Conservation (phyloP, 805 yeast genomes). For the Soucietia sequanensis region DNA sequence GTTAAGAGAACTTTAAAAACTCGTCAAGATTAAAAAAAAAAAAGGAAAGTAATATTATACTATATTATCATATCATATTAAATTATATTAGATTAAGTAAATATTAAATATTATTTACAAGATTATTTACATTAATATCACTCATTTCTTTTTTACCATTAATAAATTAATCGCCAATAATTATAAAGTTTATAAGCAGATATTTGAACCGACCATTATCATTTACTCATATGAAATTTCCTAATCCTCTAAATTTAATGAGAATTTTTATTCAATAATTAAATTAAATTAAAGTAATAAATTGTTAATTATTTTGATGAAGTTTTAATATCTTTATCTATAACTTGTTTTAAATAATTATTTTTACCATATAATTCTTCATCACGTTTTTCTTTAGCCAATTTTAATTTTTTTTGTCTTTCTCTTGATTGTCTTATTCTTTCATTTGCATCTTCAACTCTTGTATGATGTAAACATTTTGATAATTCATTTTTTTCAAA, state of each 20-base stretch:
- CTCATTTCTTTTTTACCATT: too few relatives aligned
- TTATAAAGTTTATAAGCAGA: too few relatives aligned
- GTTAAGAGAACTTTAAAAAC: constrained; percentile 84
- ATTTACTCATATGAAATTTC: too few relatives aligned
- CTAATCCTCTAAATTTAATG: too few relatives aligned
- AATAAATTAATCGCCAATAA: too few relatives aligned
- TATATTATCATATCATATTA: too few relatives aligned
- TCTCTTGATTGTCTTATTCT: constrained; percentile 53
- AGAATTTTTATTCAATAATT: too few relatives aligned
- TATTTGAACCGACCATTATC: too few relatives aligned
- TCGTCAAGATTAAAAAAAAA: constrained; percentile 75
- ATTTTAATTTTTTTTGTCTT: constrained; percentile 53
- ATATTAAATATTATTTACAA: constrained; percentile 26
- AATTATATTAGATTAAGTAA: background rate
- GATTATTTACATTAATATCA: too few relatives aligned
- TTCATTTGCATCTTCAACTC: constrained; percentile 60
- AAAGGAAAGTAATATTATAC: too few relatives aligned
- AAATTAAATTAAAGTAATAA: too few relatives aligned
- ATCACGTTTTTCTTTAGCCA: constrained; percentile 57
- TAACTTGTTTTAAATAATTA: constrained; percentile 61
- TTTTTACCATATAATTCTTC: constrained; percentile 84
- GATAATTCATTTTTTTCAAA: constrained; percentile 76
- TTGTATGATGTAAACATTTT: constrained; percentile 76
- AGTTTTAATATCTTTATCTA: constrained; percentile 50
- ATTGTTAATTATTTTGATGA: too few relatives aligned